Evolutionary conservation across 2,329 filamentous ascomycete species (phyloP).

Genomic region (Diaporthe vexans): DNA sequence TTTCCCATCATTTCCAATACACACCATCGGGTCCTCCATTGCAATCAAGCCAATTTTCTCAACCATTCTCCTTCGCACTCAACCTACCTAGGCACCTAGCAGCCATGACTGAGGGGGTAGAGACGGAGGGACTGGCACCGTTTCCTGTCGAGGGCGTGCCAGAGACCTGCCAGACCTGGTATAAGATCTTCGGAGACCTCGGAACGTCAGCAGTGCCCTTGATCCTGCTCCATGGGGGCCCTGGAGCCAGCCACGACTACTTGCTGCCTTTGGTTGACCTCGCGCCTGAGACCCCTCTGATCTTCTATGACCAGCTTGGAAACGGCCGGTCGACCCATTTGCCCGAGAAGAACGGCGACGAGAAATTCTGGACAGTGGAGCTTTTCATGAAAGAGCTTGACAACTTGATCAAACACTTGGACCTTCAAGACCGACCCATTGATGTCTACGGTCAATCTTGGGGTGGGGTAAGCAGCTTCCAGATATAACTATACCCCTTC

Average conservation of each 20-base stretch:
- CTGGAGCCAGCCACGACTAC: conserved; percentile 60
- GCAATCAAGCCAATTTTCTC: too few relatives aligned
- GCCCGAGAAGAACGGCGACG: conserved; percentile 53
- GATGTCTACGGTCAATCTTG: conserved; percentile 40
- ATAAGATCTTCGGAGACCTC: conserved; percentile 37
- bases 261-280: conserved; percentile 55
- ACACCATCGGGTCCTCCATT: neutral
- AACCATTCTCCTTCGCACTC: neutral
- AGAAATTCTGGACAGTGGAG: conserved; percentile 46
- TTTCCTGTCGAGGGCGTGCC: conserved; percentile 25
- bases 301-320: conserved; percentile 69
- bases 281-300: conserved; percentile 53
- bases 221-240: conserved; percentile 55
- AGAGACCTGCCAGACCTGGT: conserved; percentile 39
- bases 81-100: too few relatives aligned
- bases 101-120: conserved; percentile 18
- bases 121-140: neutral
- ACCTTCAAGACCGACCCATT: conserved; percentile 40
- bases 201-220: conserved; percentile 3
- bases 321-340: conserved; percentile 63
- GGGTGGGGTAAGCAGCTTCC: conserved; percentile 22
- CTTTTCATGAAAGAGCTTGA: conserved; percentile 46
- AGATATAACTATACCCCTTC: too few relatives aligned
- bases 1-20: too few relatives aligned
- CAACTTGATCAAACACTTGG: conserved; percentile 44